Base-by-base conservation (phyloP, 805 yeast species). In the Torulaspora microellipsoides region DNA sequence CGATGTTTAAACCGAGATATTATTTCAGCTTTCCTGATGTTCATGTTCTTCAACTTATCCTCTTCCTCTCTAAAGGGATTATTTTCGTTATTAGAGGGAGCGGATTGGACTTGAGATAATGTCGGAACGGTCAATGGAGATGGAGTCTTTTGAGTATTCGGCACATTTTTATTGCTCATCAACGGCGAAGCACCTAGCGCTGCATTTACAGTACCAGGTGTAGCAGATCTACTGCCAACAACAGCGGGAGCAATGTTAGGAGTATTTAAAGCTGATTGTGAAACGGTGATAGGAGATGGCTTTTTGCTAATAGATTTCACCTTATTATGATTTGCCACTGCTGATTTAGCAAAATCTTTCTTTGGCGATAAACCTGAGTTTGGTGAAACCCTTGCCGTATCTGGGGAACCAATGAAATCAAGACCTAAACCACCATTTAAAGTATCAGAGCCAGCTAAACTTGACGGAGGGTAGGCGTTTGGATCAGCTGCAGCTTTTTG, bases 1-100 rank as follows among this genome's bases (percentile, higher is more conserved):
- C 68, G 59, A 40, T 62, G 66, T 31, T 64, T 63, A 34, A 51
- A 59, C 38, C 67, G 54, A 3, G 64, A 56, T 12, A 59, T 53
- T n/a, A 65, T 48, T 36, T 65, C 68, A 3, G 54, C 53, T 36
- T 63, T 64, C 36, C 57, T 55, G 13, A 52, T 47, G 30, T 58
- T 53, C 49, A 62, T 43, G 27, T 57, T 54, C 27, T 51, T 58
- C 38, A 64, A 47, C n/a, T 45, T 45, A 4, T 53, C 55, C 41
- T 62, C 68, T 38, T 65, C 69, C 20, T 54, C 57, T 38, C 47
- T 59, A 39, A 52, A 58, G 10, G 66, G 65, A 45, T 56, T 47
- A 20, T 48, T 54, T 4, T 48, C 58, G 3, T 40, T 41, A 4
- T 51, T 35, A 14, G 36, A 33, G 8, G 31, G 17, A 15, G 46